Percentiles rank a stretch among this genome's conserved stretches.
These are phyloP conservation scores for Boletus eberwhitei DNA, from an alignment of 768 basidiomycete genomes.

Conservation along the genomic window DNA sequence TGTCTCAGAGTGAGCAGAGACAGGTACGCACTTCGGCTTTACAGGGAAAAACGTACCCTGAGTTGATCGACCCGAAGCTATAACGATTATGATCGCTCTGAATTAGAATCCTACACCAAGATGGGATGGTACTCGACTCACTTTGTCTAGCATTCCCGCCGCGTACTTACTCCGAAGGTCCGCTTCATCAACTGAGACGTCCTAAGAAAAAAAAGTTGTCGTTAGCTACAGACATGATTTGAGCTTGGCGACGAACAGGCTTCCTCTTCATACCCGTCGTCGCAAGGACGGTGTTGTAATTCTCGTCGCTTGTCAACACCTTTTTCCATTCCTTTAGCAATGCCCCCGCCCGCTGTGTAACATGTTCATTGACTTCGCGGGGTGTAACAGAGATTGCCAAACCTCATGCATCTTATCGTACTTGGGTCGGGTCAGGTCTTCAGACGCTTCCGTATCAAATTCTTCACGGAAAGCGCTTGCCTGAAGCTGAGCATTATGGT, in stretches of 20 bases:
- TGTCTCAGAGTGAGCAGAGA: not conserved
- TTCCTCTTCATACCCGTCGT: constrained; percentile 66
- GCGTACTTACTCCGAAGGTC: constrained; percentile 71
- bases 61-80: constrained; percentile 78
- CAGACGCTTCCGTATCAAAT: constrained; percentile 71
- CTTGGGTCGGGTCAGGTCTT: constrained; percentile 81
- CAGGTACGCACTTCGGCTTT: not conserved
- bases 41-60: constrained; percentile 47
- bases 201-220: constrained; percentile 35
- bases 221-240: constrained; percentile 1
- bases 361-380: not conserved
- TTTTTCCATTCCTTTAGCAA: constrained; percentile 71
- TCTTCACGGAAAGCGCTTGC: constrained; percentile 91
- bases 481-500: constrained; percentile 86
- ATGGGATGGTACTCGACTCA: constrained; percentile 29
- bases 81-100: constrained; percentile 2
- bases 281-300: constrained; percentile 50
- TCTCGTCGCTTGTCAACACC: constrained; percentile 57
- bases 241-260: constrained; percentile 44
- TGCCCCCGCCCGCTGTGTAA: constrained; percentile 58
- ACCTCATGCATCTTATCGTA: constrained; percentile 79
- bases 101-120: constrained; percentile 2
- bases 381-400: constrained; percentile 5
- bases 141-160: constrained; percentile 61
- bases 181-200: constrained; percentile 62